These are phyloP conservation scores for Simplicillium aogashimaense DNA, from an alignment of 2,329 filamentous ascomycete species.

Conservation along the genomic window DNA sequence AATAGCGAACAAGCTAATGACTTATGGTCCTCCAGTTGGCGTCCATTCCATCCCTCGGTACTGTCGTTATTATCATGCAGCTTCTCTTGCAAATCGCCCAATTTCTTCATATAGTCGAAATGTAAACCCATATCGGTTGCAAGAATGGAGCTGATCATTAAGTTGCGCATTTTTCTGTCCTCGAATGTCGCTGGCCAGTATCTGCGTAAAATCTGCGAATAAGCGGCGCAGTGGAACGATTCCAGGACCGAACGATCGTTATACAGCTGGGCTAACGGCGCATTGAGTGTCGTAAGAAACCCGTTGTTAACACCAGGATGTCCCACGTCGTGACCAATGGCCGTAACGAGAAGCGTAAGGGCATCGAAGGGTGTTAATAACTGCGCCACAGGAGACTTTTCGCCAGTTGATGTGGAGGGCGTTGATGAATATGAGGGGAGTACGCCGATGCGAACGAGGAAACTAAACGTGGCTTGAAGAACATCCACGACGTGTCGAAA, in stretches of 20 bases:
- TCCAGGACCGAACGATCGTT: slow-evolving; percentile 95
- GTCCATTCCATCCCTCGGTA: slow-evolving; percentile 66
- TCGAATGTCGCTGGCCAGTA: slow-evolving; percentile 83
- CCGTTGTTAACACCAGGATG: slow-evolving; percentile 98
- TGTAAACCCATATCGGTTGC: slow-evolving; percentile 97
- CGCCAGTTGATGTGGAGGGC: slow-evolving; percentile 15
- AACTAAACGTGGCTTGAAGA: slow-evolving; percentile 84
- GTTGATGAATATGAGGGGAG: slow-evolving; percentile 55
- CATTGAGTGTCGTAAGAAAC: slow-evolving; percentile 84
- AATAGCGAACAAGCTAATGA: slow-evolving; percentile 79
- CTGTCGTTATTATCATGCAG: slow-evolving; percentile 52
- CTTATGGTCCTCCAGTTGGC: slow-evolving; percentile 66
- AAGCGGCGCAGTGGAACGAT: slow-evolving; percentile 95
- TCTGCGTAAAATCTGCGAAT: slow-evolving; percentile 85
- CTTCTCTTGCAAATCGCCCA: slow-evolving; percentile 72
- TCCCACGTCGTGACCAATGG: slow-evolving; percentile 96
- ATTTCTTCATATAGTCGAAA: slow-evolving; percentile 89
- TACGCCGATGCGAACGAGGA: slow-evolving; percentile 70
- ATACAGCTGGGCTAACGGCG: slow-evolving; percentile 87
- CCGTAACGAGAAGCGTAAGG: slow-evolving; percentile 80
- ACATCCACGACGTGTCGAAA: slow-evolving; percentile 97
- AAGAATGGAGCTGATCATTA: slow-evolving; percentile 96
- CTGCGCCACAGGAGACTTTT: slow-evolving; percentile 57
- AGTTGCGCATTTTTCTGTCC: slow-evolving; percentile 67
- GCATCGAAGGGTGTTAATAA: slow-evolving; percentile 82